These are phyloP conservation scores for Vitis hybrid DNA, from an alignment of 177 flowering plant genomes.

Conservation along the genomic window DNA sequence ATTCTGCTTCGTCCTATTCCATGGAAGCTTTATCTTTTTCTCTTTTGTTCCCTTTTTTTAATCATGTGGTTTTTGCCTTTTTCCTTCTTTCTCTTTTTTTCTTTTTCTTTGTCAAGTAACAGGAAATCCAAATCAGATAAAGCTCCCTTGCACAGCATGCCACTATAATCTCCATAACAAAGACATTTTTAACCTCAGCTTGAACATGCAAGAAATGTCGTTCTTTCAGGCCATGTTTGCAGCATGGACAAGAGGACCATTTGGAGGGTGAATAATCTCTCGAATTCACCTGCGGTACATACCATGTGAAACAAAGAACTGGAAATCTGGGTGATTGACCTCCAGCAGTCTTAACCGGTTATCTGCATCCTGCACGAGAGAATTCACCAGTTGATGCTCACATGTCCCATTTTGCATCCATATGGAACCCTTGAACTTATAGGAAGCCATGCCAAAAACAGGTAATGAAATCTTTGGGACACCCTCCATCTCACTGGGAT, in stretches of 20 bases:
- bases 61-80: background rate
- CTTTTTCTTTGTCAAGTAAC: background rate
- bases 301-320: constrained; percentile 31
- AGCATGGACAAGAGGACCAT: background rate
- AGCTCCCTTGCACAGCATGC: background rate
- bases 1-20: background rate
- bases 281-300: constrained; percentile 20
- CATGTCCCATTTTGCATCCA: constrained; percentile 21
- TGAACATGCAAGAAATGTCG: background rate
- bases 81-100: background rate
- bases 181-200: background rate
- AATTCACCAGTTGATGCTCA: constrained; percentile 21
- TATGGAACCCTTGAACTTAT: constrained; percentile 28
- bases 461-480: constrained; percentile 24
- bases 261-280: background rate
- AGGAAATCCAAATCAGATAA: background rate
- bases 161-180: background rate
- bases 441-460: constrained; percentile 30
- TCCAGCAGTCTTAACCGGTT: constrained; percentile 27
- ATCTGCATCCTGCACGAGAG: constrained; percentile 27
- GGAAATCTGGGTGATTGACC: constrained; percentile 32
- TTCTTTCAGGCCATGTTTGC: background rate
- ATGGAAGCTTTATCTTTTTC: background rate
- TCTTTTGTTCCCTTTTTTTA: background rate
- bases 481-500: constrained; percentile 23